Base-by-base conservation (phyloP, 2,329 filamentous ascomycete genomes). In the Orbilia blumenaviensis region DNA sequence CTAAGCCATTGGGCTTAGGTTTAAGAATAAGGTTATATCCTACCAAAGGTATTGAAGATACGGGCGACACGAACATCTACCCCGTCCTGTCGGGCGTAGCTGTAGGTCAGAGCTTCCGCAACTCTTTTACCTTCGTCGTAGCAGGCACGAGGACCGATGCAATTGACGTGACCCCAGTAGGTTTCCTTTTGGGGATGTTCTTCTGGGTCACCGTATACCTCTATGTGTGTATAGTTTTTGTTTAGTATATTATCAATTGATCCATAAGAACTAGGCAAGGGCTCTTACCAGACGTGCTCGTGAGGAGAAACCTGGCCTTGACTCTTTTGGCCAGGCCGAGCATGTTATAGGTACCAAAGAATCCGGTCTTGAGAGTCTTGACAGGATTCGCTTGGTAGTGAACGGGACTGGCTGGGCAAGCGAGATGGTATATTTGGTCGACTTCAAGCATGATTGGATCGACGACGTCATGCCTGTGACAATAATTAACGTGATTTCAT, bases 61-160 rank as follows among this genome's bases (percentile, higher is more conserved):
- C 81, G 81, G 21, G 81, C 80, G 58, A 82, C 80, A 14, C 81
- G 79, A 50, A 82, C 78, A 50, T 82, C 78, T 3, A 81, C 79
- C 16, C 52, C 62, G 56, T 80, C 78, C 50, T 81, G 79, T 46
- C 80, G 77, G 27, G 78, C 78, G 63, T 81, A 82, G 73, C 78
- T 79, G 62, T 83, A 84, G 9, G 80, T 81, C 0, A 84, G 80
- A 3, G 83, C 80, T 74, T 84, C 83, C 7, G 82, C 81, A 1
- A 82, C 82, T 14, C 83, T 79, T 64, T 84, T 84, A 1, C 83
- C 83, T 77, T 84, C 83, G 54, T 84, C 83, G 41, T 84, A 84
- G 77, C 83, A 84, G 0, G 83, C 80, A 0, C 83, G 81, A 0
- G 83, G 82, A 0, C 83, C 83, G 69, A 84, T 82, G 42, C 82